Percentiles rank a stretch among this genome's conserved stretches.
Evolutionary conservation across 495 filamentous ascomycete genomes (phyloP).

Genomic region (Aspergillus diversus): DNA sequence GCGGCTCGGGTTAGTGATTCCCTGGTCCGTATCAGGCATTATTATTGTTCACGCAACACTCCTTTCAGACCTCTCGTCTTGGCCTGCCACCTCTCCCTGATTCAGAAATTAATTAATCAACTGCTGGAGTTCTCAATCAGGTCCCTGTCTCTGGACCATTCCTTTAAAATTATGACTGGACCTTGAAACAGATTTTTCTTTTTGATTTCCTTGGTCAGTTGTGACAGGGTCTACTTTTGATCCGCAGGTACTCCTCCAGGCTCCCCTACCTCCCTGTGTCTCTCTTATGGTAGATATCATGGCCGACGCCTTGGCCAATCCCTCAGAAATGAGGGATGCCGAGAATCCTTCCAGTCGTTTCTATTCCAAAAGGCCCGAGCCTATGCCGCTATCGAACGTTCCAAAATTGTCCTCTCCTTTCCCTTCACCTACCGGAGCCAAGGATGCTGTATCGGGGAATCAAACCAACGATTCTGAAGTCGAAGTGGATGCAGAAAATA

Average conservation of each 20-base stretch:
- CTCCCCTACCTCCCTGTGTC: constrained; percentile 6
- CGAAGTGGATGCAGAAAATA: constrained; percentile 6
- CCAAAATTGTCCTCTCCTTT: constrained; percentile 38
- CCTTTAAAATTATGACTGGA: constrained; percentile 10
- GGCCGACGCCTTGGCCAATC: constrained; percentile 29
- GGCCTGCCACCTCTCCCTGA: constrained; percentile 3
- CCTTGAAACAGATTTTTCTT: not conserved
- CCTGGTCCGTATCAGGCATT: constrained; percentile 15
- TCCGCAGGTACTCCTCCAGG: constrained; percentile 16
- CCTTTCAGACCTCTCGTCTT: constrained; percentile 27
- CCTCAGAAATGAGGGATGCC: constrained; percentile 26
- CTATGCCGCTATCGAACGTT: constrained; percentile 28
- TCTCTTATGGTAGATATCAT: constrained; percentile 23
- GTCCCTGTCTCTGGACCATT: not conserved
- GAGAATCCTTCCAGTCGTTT: constrained; percentile 26
- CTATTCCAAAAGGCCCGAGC: constrained; percentile 31
- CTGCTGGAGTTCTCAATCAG: not conserved
- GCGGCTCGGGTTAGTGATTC: constrained; percentile 22
- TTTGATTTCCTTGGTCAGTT: constrained; percentile 5
- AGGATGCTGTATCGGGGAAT: constrained; percentile 23
- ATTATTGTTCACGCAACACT: constrained; percentile 30
- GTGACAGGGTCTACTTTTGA: constrained; percentile 16
- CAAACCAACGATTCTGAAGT: constrained; percentile 22
- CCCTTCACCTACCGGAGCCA: constrained; percentile 39
- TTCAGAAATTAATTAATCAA: constrained; percentile 5